Base-by-base conservation (phyloP, 1,284 basidiomycete genomes). In the Irpex sp. region DNA sequence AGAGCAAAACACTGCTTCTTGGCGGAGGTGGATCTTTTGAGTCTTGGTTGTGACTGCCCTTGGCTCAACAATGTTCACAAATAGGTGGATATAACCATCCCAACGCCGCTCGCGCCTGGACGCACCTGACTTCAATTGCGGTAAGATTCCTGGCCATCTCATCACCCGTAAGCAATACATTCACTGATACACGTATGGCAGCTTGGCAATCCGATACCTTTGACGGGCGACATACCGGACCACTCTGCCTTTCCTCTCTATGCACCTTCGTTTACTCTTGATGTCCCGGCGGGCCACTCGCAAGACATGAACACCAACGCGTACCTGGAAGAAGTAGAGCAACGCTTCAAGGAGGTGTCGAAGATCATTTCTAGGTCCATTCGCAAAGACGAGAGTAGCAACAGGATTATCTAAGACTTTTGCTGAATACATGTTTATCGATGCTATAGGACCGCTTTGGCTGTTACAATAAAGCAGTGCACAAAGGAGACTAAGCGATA, bases 21-120 rank as follows among this genome's bases (percentile, higher is more conserved):
- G 90, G 90, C 46, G 87, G 84, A 64, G 89, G 85, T 87, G 70
- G 57, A 33, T 49, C 47, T 33, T 54, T n/a, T 17, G 49, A 3
- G 53, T 36, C 31, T 60, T 68, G 15, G 56, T 68, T 58, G 9
- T 68, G 43, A 36, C 61, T 43, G 6, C 68, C 17, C 5, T 13
- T 8, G 26, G 17, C 5, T 11, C 6, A 26, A n/a, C 17, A 13
- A 19, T 35, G 60, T 13, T 13, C 21, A 51, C 15, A 37, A 11
- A 58, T 63, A 83, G 93, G 94, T 5, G 95, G 95, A 0, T 97
- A 97, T 70, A 81, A 91, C 69, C 84, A 85, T 11, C 79, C 91
- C 0, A 96, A 96, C 68, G 87, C 87, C 0, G 93, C 94, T 0
- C 83, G 94, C 17, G 90, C 91, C 0, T 97, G 93, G 93, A 81